Base-by-base conservation (phyloP, 768 basidiomycete genomes). In the Mycena chlorophos region DNA sequence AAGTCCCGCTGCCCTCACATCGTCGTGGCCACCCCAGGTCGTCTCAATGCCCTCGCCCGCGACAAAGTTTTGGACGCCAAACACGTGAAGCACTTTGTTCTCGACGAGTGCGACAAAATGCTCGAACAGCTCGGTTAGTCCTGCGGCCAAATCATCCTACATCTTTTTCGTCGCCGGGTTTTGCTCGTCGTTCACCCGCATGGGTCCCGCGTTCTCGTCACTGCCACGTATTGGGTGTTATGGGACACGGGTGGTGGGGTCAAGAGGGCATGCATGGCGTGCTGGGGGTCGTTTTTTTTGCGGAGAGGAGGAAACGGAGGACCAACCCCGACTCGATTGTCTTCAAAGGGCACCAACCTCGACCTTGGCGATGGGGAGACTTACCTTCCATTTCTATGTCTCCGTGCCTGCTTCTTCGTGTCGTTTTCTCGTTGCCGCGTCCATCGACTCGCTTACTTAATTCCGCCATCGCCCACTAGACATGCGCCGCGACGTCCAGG, bases 21-120 rank as follows among this genome's bases (percentile, higher is more conserved):
- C 69, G 89, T 98, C 62, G 97, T 99, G 65, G 97, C 94, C 54
- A 99, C 97, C 16, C 97, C 97, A 48, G 97, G 97, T 65, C 89
- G 97, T 57, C 80, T 98, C 71, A 97, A 98, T 70, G 96, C 95
- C 52, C 88, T 99, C 64, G 86, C 88, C 48, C 82, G 96, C 63
- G 97, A 98, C 77, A 98, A 98, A 80, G 83, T 89, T 66, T 73
- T 99, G 74, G 93, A 97, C 69, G 91, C 91, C 62, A 91, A 91
- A 76, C 87, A 91, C 68, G 94, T 98, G 74, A 98, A 98, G 78
- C 96, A 98, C 80, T 99, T 99, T 76, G 94, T 97, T 54, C 80
- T 99, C 73, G 97, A 99, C 84, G 97, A 99, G 80, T 99, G 97
- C 84, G 97, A 99, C 84, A 99, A 99, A 86, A 98, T 99, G 94